Evolutionary conservation across 208 protist genomes (phyloP).

Genomic region (Strigomonas galati): DNA sequence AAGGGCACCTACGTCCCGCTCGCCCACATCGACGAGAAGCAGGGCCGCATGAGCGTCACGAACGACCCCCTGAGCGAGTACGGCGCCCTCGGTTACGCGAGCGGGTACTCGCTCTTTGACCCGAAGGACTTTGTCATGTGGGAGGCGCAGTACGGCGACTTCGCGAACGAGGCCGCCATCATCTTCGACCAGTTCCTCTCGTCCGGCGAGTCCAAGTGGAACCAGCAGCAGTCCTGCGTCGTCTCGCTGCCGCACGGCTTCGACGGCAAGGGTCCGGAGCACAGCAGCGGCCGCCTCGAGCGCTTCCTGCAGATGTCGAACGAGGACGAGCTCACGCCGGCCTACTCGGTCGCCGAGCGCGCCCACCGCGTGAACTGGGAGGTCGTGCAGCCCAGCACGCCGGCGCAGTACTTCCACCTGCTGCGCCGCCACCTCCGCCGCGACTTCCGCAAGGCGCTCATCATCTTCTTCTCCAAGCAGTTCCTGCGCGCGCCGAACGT

Average conservation of each 20-base stretch:
- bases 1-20: constrained; percentile 75
- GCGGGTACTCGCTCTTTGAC: constrained; percentile 93
- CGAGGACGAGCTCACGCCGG: constrained; percentile 90
- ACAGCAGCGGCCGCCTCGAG: constrained; percentile 97
- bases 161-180: constrained; percentile 97
- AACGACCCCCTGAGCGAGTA: constrained; percentile 97
- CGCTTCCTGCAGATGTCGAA: constrained; percentile 97
- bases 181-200: constrained; percentile 98
- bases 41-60: constrained; percentile 85
- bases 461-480: constrained; percentile 93
- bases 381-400: constrained; percentile 93
- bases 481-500: constrained; percentile 87
- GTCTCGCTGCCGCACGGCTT: constrained; percentile 98
- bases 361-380: constrained; percentile 87
- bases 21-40: constrained; percentile 53
- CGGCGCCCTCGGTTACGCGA: constrained; percentile 97
- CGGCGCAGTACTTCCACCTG: constrained; percentile 99
- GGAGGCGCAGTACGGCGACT: constrained; percentile 99
- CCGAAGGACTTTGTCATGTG: constrained; percentile 96
- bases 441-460: constrained; percentile 98
- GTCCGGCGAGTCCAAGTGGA: constrained; percentile 97
- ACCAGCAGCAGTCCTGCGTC: constrained; percentile 93
- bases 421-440: constrained; percentile 96
- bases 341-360: constrained; percentile 60
- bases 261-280: constrained; percentile 97